Evolutionary conservation across 352 stramenopile species (phyloP).

Genomic region (Peronospora destructor): DNA sequence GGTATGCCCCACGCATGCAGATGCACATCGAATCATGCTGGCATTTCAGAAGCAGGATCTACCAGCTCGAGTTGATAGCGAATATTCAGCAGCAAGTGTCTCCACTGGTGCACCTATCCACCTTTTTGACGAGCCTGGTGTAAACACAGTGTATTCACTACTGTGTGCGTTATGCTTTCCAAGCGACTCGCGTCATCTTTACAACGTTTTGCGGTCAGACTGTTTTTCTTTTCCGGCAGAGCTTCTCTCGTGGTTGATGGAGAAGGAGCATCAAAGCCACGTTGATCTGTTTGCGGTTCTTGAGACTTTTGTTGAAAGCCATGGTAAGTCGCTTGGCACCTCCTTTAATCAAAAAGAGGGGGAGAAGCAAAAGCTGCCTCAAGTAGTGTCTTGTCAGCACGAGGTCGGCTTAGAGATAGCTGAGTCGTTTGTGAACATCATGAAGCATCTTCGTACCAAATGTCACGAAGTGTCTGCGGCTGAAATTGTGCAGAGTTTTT

Average conservation of each 20-base stretch:
- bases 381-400: slow-evolving; percentile 8
- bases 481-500: slow-evolving; percentile 57
- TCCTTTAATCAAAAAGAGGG: slow-evolving; percentile 10
- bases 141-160: slow-evolving; percentile 60
- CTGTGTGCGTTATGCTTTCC: slow-evolving; percentile 58
- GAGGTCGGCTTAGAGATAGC: slow-evolving; percentile 28
- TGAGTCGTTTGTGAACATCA: slow-evolving; percentile 33
- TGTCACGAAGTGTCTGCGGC: slow-evolving; percentile 47
- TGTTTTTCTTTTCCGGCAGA: slow-evolving; percentile 50
- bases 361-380: slow-evolving; percentile 6
- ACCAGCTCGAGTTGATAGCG: slow-evolving; percentile 12
- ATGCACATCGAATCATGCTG: slow-evolving; percentile 32
- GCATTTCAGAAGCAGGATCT: slow-evolving; percentile 34
- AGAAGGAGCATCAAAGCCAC: slow-evolving; percentile 46
- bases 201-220: slow-evolving; percentile 69
- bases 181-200: slow-evolving; percentile 64
- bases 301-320: slow-evolving; percentile 38
- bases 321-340: slow-evolving; percentile 20
- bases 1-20: slow-evolving; percentile 31
- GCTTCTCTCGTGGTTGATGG: slow-evolving; percentile 59
- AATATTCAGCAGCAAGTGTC: slow-evolving; percentile 8
- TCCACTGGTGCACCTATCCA: slow-evolving; percentile 18
- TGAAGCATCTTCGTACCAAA: slow-evolving; percentile 35
- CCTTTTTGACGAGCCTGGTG: slow-evolving; percentile 53
- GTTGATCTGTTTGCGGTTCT: slow-evolving; percentile 47